Conservation (phyloP, 2,329 filamentous ascomycete genomes). For the Fusarium stilboides region DNA sequence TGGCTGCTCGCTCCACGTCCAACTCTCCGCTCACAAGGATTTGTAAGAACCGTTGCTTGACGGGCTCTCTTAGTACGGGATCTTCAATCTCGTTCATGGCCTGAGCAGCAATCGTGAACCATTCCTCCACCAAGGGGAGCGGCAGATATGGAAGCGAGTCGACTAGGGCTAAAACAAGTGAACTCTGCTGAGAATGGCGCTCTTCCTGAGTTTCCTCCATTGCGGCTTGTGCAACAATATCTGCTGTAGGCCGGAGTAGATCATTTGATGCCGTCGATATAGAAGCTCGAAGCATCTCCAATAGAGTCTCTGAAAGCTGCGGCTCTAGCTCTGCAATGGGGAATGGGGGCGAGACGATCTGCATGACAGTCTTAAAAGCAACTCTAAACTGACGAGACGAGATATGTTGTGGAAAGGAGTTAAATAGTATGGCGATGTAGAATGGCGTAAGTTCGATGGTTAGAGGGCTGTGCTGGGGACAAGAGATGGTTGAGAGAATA, state of each 20-base stretch:
- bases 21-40: constrained; percentile 85
- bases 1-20: constrained; percentile 85
- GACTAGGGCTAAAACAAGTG: constrained; percentile 81
- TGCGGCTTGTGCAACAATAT: constrained; percentile 54
- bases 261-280: constrained; percentile 66
- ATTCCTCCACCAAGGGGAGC: constrained; percentile 80
- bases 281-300: constrained; percentile 81
- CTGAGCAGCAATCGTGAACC: constrained; percentile 80
- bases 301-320: constrained; percentile 81
- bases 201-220: constrained; percentile 49
- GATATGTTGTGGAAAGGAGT: constrained; percentile 83
- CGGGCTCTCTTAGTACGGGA: constrained; percentile 72
- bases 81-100: constrained; percentile 77
- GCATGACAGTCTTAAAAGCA: constrained; percentile 88
- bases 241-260: constrained; percentile 58
- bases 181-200: constrained; percentile 81
- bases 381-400: constrained; percentile 89
- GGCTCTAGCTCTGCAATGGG: constrained; percentile 80
- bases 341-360: constrained; percentile 85
- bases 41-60: constrained; percentile 83
- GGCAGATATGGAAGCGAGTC: constrained; percentile 84
- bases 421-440: constrained; percentile 86
- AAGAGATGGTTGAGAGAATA: constrained; percentile 83
- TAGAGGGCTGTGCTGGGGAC: constrained; percentile 81
- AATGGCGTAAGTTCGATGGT: constrained; percentile 82